Conservation (phyloP, 2,329 filamentous ascomycete genomes). For the Seiridium unicorne region DNA sequence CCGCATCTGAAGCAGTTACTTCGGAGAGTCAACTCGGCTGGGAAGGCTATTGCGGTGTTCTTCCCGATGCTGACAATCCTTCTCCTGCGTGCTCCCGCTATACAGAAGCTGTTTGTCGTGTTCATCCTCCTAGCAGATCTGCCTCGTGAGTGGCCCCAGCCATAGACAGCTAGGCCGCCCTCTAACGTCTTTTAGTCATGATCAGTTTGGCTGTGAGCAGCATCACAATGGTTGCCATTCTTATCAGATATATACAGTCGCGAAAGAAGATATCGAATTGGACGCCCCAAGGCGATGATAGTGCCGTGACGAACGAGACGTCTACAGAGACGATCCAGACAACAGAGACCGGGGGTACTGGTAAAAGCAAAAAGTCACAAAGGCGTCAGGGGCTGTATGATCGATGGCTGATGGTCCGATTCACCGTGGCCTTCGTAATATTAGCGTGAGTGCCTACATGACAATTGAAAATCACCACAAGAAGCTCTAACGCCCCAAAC, state of each 20-base stretch:
- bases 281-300: constrained; percentile 8
- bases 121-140: constrained; percentile 24
- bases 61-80: constrained; percentile 22
- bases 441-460: constrained; percentile 14
- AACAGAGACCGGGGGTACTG: background rate
- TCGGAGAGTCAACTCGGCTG: constrained; percentile 16
- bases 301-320: background rate
- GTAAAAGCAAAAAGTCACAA: background rate
- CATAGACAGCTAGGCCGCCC: background rate
- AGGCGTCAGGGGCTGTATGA: constrained; percentile 19
- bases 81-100: constrained; percentile 15
- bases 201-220: constrained; percentile 19
- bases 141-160: constrained; percentile 15
- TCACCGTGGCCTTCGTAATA: constrained; percentile 21
- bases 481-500: too few species aligned
- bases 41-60: constrained; percentile 17
- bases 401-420: constrained; percentile 25
- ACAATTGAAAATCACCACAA: too few species aligned
- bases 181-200: constrained; percentile 11
- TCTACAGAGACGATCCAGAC: background rate
- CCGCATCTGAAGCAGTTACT: constrained; percentile 13
- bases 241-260: constrained; percentile 18
- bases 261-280: constrained; percentile 22
- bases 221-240: constrained; percentile 20
- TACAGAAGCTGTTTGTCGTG: constrained; percentile 17